Conservation (phyloP, 306 rosid genomes). For the Cucumis sativus region DNA sequence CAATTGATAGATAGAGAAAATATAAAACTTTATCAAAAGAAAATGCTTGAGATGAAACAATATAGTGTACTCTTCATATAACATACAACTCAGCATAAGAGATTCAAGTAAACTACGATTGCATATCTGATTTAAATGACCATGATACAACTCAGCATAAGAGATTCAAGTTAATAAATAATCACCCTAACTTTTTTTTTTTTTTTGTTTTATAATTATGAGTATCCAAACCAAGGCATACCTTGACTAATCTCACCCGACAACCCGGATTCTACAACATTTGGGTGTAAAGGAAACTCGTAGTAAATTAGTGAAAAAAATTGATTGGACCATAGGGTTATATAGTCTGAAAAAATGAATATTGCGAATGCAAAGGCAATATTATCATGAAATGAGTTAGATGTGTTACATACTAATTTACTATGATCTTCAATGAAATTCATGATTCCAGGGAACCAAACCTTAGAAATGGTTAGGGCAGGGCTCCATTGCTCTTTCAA, state of each 20-base stretch:
- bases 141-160: too few relatives aligned
- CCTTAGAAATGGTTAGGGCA: conserved; percentile 64
- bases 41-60: neutral
- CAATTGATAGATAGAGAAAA: neutral
- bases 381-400: neutral
- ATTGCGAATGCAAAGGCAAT: neutral
- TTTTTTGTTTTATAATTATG: too few relatives aligned
- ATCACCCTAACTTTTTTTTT: neutral
- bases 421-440: neutral
- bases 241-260: too few relatives aligned
- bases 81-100: neutral
- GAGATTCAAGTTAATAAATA: too few relatives aligned
- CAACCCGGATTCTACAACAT: too few relatives aligned
- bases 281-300: too few relatives aligned
- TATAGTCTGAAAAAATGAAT: neutral
- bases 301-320: neutral
- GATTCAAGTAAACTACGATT: neutral
- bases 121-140: neutral
- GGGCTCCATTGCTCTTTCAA: conserved; percentile 79
- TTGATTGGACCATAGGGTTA: neutral
- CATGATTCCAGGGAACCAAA: conserved; percentile 6
- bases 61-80: neutral
- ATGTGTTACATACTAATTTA: neutral
- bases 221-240: too few relatives aligned
- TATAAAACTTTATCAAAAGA: neutral